Evolutionary conservation across 257 asterid species (phyloP), one percentile per base, ranked within the genome.

Genomic region (Scutellaria minor): DNA sequence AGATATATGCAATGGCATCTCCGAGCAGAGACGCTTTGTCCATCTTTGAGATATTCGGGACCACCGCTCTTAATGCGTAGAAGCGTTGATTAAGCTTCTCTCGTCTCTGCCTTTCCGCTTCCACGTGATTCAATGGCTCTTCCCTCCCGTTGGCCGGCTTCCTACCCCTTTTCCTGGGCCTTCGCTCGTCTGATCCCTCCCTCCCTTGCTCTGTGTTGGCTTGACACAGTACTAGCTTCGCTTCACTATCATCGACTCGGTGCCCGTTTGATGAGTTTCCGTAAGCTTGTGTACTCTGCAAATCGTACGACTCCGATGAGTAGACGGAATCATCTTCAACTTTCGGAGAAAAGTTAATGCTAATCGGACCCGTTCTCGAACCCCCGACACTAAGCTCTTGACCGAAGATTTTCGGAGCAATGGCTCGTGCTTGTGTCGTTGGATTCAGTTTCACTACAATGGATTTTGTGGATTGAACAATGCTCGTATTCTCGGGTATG

Each of bases 61-160:
- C 95, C 13, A 93, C 96, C 0, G 97, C 96, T 71, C 98, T 77
- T 59, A 93, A 79, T 0, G 97, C 97, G 18, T 93, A 93, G 62
- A 93, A 93, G 6, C 97, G 83, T 52, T 93, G 98, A 62, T 93
- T 93, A 47, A 93, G 92, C 79, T 90, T 93, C 84, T 93, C 98
- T 0, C 98, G 91, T 70, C 97, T 90, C 83, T 93, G 98, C 70
- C 98, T 89, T 70, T 93, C 98, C 0, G 98, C 97, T 66, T 87
- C 96, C 73, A 93, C 96, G 4, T 93, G 98, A 67, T 93, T 93
- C 72, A 93, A 65, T 1, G 98, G 90, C 57, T 93, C 98, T 48
- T 88, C 98, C 77, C 97, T 89, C 68, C 98, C 98, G 18, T 90
- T 89, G 14, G 97, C 98, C 0, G 96, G 97, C 63, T 93, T 93